A percentile compares a stretch with the other conserved stretches of the same genome.
phyloP scores from a whole-genome alignment of 1,139 yeast species.

The Blastobotrys proliferans region DNA sequence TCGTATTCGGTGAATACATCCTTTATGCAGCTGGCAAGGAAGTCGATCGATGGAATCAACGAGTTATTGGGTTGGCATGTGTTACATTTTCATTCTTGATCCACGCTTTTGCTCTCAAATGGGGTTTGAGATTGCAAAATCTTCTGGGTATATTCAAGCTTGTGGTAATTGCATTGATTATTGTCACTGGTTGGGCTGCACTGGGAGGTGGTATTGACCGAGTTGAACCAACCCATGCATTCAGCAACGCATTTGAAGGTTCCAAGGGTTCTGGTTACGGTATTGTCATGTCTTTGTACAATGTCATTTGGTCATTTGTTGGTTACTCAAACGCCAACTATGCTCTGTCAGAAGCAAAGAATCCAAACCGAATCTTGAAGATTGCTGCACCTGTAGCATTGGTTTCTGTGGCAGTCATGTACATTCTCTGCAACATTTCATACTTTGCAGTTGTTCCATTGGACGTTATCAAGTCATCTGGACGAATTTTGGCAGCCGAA shows the following conservation, averaged over 20 bases:
- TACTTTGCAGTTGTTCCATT: slow-evolving; percentile 75
- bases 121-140: slow-evolving; percentile 68
- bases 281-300: slow-evolving; percentile 70
- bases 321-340: slow-evolving; percentile 62
- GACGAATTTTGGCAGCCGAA: slow-evolving; percentile 68
- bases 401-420: slow-evolving; percentile 53
- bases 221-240: slow-evolving; percentile 52
- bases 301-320: slow-evolving; percentile 72
- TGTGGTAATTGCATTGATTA: slow-evolving; percentile 60
- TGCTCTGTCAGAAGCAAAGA: slow-evolving; percentile 72
- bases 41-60: slow-evolving; percentile 68
- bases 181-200: slow-evolving; percentile 79
- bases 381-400: slow-evolving; percentile 73
- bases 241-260: slow-evolving; percentile 57
- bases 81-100: slow-evolving; percentile 66
- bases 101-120: slow-evolving; percentile 57
- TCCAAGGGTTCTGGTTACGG: slow-evolving; percentile 63
- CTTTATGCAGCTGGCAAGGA: slow-evolving; percentile 69
- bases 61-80: slow-evolving; percentile 72
- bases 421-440: slow-evolving; percentile 65
- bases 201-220: slow-evolving; percentile 63
- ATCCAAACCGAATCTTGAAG: slow-evolving; percentile 65
- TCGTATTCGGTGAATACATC: slow-evolving; percentile 47
- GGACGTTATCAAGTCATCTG: slow-evolving; percentile 54
- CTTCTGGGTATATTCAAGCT: slow-evolving; percentile 68